Evolutionary conservation across 257 asterid species (phyloP).

Genomic region (Coffea canephora): DNA sequence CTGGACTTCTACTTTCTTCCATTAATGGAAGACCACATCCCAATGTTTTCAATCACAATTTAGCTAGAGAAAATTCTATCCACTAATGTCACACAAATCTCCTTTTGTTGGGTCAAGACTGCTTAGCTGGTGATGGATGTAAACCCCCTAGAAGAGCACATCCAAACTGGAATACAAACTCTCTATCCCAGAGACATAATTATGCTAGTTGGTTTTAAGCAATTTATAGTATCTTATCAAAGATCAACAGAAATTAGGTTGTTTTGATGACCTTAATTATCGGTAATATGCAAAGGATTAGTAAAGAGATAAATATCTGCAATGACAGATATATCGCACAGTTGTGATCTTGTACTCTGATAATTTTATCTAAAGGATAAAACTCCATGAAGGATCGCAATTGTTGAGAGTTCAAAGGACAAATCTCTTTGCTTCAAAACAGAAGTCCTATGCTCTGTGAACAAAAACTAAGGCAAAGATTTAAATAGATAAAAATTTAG

Average conservation of each 20-base stretch:
- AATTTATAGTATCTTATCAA: not conserved
- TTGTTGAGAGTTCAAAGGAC: not conserved
- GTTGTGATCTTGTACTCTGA: not conserved
- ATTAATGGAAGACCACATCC: not conserved
- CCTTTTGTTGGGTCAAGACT: not conserved
- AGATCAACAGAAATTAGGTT: not conserved
- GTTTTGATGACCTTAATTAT: not conserved
- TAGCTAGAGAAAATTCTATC: not conserved
- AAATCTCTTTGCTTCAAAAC: not conserved
- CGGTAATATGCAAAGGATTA: not conserved
- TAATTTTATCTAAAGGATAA: not conserved
- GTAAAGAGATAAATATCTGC: not conserved
- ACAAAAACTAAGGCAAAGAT: not conserved
- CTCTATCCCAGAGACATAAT: not conserved
- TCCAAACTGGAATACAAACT: not conserved
- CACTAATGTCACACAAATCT: not conserved
- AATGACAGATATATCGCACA: not conserved
- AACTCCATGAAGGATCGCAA: not conserved
- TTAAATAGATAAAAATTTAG: not conserved
- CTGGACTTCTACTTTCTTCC: not conserved
- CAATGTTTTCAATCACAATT: not conserved
- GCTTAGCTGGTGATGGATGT: not conserved
- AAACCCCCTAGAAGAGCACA: not conserved
- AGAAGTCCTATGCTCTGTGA: not conserved
- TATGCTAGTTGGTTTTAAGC: not conserved